Evolutionary conservation across 1,139 yeast genomes (phyloP), one percentile per base, ranked within the genome.

Genomic region (Yamadazyma blattariae): DNA sequence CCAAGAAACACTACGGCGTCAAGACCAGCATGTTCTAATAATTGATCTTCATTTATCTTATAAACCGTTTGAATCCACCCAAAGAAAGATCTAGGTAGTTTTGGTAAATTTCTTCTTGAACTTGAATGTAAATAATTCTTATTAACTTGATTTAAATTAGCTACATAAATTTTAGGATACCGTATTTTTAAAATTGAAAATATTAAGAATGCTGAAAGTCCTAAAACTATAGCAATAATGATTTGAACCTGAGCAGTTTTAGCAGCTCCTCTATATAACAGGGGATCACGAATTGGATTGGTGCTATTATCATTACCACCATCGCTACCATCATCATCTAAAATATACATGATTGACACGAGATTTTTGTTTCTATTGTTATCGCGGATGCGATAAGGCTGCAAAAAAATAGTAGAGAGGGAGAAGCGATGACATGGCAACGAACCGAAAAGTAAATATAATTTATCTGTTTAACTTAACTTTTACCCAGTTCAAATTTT

Each of bases 1-100:
- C 85, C 82, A 20, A 87, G 62, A 50, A 82, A 87, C 36, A 90
- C 97, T 59, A 77, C 89, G 0, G 97, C 97, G 61, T 92, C 98
- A 29, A 92, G 64, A 0, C 98, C 98, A 1, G 97, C 96, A 52
- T 82, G 83, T 42, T 87, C 90, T 36, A 92, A 67, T 2, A 92
- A 77, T 46, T 89, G 88, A 24, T 77, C 74, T 49, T 92, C 97
- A 18, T 73, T 70, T 13, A 89, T 78, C 13, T 59, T 60, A 54
- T 76, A 77, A 13, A 90, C 62, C 0, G 79, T 75, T 1, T 80
- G 74, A 7, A 90, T 67, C 96, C 97, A 90, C 1, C 92, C 88
- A 49, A 89, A 81, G 16, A 85, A 53, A 5, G 86, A 71, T 15
- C 30, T 28, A 16, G 71, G 75, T 27, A 64, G 51, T 38, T 50